Evolutionary conservation across 768 basidiomycete genomes (phyloP).

Genomic region (Leccinum arenicola): DNA sequence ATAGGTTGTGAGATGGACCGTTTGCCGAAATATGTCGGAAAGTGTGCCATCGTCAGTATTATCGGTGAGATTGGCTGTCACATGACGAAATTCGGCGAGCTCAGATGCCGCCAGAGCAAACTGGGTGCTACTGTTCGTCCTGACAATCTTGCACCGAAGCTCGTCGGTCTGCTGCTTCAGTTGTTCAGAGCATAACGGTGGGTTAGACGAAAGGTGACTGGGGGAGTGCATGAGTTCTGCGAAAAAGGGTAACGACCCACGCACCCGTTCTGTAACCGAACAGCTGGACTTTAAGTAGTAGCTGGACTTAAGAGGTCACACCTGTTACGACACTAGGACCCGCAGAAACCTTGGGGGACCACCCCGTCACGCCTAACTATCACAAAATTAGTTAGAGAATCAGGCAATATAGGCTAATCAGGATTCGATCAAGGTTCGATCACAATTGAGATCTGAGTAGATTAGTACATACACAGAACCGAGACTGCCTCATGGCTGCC

Average conservation of each 20-base stretch:
- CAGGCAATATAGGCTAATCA: too few species aligned
- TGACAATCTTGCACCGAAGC: background rate
- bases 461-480: too few species aligned
- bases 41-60: background rate
- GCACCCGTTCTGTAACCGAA: too few species aligned
- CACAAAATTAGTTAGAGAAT: too few species aligned
- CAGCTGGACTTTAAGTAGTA: background rate
- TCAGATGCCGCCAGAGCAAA: slow-evolving; percentile 7
- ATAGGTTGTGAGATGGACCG: slow-evolving; percentile 16
- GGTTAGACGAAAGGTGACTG: slow-evolving; percentile 1
- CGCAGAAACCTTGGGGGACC: too few species aligned
- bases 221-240: background rate
- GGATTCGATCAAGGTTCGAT: too few species aligned
- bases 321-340: too few species aligned
- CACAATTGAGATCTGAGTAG: too few species aligned
- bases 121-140: slow-evolving; percentile 1
- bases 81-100: slow-evolving; percentile 6
- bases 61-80: background rate
- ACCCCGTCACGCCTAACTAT: too few species aligned
- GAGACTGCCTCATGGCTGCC: too few species aligned
- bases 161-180: background rate
- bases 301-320: background rate
- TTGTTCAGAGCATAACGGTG: background rate
- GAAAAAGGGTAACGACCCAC: background rate
- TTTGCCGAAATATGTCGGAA: slow-evolving; percentile 7